Percentiles rank a stretch among this genome's conserved stretches.
phyloP scores from a whole-genome alignment of 2,329 filamentous ascomycete genomes.

The Aspergillus tubingensis region DNA sequence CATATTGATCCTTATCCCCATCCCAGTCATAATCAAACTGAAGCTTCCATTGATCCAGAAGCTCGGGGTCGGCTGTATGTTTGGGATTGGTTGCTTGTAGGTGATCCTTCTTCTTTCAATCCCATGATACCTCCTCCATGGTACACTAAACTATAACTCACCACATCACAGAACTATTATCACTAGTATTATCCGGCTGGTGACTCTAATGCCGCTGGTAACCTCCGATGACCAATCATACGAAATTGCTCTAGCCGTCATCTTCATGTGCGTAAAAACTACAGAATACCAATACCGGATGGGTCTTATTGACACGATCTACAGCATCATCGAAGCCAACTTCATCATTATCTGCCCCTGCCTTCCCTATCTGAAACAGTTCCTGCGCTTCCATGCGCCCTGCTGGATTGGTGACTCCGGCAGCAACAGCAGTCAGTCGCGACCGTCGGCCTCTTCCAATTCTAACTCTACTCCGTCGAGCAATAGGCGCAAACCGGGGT shows the following conservation, averaged over 20 bases:
- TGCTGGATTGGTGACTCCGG: not conserved
- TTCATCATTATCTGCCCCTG: constrained; percentile 15
- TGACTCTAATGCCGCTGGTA: constrained; percentile 25
- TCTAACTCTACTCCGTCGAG: not conserved
- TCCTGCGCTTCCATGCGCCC: constrained; percentile 9
- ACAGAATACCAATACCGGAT: too few species aligned
- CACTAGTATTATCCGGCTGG: constrained; percentile 26
- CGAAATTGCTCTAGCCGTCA: constrained; percentile 18
- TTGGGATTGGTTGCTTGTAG: constrained; percentile 23
- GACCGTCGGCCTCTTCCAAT: not conserved
- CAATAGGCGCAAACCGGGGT: not conserved
- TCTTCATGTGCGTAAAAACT: constrained; percentile 13
- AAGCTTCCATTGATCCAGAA: constrained; percentile 20
- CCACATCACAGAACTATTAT: constrained; percentile 19
- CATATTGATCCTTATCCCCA: constrained; percentile 23
- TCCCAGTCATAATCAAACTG: constrained; percentile 18
- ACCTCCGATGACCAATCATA: constrained; percentile 21
- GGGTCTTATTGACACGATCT: not conserved
- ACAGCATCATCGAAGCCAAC: constrained; percentile 13
- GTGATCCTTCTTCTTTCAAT: not conserved
- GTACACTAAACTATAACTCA: not conserved
- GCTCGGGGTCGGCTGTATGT: constrained; percentile 19
- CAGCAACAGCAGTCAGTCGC: not conserved
- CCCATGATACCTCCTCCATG: too few species aligned
- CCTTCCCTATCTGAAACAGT: constrained; percentile 11